phyloP scores from a whole-genome alignment of 768 basidiomycete genomes.

The Leccinellum rugosiceps region DNA sequence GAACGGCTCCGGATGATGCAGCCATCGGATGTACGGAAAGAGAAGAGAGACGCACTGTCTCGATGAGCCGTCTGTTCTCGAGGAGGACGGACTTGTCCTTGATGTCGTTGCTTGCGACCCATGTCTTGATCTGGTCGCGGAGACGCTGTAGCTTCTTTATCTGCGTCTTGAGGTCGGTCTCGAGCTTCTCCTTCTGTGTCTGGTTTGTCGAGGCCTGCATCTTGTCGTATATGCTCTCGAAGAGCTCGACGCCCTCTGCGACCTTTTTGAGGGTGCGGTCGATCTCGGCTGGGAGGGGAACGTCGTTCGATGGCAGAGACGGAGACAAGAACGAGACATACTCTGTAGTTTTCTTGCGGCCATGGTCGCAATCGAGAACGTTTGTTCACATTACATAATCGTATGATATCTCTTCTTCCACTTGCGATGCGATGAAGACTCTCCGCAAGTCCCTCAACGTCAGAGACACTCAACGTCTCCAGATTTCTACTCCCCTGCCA shows the following conservation, averaged over 20 bases:
- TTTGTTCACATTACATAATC: constrained; percentile 25
- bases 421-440: constrained; percentile 59
- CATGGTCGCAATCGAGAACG: constrained; percentile 45
- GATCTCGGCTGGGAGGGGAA: constrained; percentile 77
- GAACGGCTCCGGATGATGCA: constrained; percentile 1
- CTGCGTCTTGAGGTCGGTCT: constrained; percentile 94
- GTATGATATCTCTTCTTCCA: not conserved
- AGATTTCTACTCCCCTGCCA: constrained; percentile 69
- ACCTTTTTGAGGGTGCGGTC: constrained; percentile 99
- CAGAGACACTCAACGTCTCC: constrained; percentile 54
- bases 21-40: not conserved
- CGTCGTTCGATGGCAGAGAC: not conserved
- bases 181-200: constrained; percentile 98
- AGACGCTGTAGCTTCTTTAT: constrained; percentile 92
- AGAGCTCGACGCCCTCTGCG: constrained; percentile 89
- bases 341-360: constrained; percentile 90
- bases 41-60: constrained; percentile 66
- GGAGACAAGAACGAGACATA: constrained; percentile 31
- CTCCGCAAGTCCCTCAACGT: constrained; percentile 72
- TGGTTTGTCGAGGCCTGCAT: constrained; percentile 95
- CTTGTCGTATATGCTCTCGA: constrained; percentile 96
- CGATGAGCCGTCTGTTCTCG: constrained; percentile 94
- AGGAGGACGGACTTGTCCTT: constrained; percentile 94
- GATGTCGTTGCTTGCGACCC: constrained; percentile 97
- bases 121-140: constrained; percentile 89